Base-by-base conservation (phyloP, 176 grass and related monocot species). In the Cenchrus fungigraminus region DNA sequence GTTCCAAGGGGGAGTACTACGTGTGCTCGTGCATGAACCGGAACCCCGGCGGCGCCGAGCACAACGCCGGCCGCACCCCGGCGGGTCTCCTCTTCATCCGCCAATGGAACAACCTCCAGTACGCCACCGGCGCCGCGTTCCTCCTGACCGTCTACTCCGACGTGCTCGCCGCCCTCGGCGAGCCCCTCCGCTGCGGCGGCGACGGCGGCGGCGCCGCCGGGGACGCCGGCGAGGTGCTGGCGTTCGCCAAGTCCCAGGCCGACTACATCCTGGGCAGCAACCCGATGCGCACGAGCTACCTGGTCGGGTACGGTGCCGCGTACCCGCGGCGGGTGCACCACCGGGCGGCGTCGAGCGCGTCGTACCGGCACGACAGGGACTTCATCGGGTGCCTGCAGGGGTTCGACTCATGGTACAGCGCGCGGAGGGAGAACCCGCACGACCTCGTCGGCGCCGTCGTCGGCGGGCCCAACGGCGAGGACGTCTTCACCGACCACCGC, bases 71-170 rank as follows among this genome's bases (percentile, higher is more conserved):
- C 4, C 97, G 87, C 45, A 96, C 93, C 0, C 97, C 97, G 9
- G 93, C 85, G 7, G 97, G 97, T 1, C 84, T 99, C 28, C 73
- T 96, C 74, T 96, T 89, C 84, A 83, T 99, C 78, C 91, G 97
- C 2, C 87, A 65, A 9, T 94, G 93, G 97, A 99, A 99, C 88
- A 99, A 99, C 86, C 80, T 96, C 31, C 97, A 99, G 74, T 99
- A 99, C 78, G 91, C 76, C 28, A 58, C 93, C 20, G 75, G 90
- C 79, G 93, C 97, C 7, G 88, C 90, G n/a, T 92, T 96, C 86
- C 93, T 99, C 68, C 70, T 96, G 29, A 89, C 88, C 17, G 86
- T 87, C 28, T 90, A 87, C 86, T 87, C 93, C 2, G 93, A 96
- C 74, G 66, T 89, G 32, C 89, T 99, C 13, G 15, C 87, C 1